Evolutionary conservation across 2,329 filamentous ascomycete genomes (phyloP).

Genomic region (Hymenoscyphus fraxineus): DNA sequence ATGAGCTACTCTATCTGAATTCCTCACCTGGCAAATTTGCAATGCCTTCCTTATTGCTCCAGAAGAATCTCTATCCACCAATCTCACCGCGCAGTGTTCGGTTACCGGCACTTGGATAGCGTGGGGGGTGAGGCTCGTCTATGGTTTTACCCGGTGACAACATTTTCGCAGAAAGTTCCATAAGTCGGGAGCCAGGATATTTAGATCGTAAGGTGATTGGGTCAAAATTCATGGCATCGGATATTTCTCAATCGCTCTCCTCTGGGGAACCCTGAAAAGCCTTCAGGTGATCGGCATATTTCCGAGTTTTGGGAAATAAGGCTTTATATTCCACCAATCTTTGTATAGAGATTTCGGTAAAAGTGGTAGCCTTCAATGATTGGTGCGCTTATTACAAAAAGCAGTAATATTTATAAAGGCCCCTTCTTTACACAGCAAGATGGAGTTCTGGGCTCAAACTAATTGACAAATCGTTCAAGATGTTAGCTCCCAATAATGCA

Average conservation of each 20-base stretch:
- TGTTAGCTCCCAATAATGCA: no score
- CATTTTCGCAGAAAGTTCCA: not conserved
- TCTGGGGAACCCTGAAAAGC: not conserved
- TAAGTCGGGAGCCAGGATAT: not conserved
- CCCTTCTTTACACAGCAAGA: no score
- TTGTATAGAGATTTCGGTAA: not conserved
- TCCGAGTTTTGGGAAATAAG: not conserved
- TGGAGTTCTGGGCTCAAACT: no score
- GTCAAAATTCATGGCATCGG: not conserved
- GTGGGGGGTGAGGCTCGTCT: conserved; percentile 2
- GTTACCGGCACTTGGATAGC: not conserved
- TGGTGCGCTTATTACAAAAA: not conserved
- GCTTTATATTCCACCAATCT: not conserved
- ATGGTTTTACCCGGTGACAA: not conserved
- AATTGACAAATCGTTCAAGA: no score
- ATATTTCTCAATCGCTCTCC: not conserved
- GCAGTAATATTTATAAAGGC: no score
- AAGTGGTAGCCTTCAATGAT: not conserved
- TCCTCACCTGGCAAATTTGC: not conserved
- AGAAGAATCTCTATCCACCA: not conserved
- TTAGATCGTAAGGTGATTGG: not conserved
- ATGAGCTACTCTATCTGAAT: not conserved
- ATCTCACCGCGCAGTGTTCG: not conserved
- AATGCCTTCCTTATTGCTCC: not conserved
- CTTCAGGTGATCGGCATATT: not conserved